Conservation (phyloP, 768 basidiomycete genomes). For the Pulveroboletus frians region DNA sequence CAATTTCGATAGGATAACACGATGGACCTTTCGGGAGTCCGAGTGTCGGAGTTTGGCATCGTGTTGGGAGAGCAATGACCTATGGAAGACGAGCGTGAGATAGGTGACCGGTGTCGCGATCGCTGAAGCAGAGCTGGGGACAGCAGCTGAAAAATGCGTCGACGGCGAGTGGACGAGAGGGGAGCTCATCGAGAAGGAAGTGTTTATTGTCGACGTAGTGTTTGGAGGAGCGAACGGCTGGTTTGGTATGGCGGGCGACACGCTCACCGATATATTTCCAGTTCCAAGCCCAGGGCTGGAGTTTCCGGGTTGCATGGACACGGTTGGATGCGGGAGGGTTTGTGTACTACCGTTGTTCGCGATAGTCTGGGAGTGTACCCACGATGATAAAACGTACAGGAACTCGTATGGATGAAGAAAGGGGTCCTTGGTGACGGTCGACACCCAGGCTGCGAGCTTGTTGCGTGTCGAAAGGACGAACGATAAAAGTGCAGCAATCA, state of each 20-base stretch:
- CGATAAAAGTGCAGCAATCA: constrained; percentile 66
- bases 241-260: constrained; percentile 12
- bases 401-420: constrained; percentile 67
- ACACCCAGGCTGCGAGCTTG: constrained; percentile 52
- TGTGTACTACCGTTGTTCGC: constrained; percentile 14
- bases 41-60: constrained; percentile 30
- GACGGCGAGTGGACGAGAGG: constrained; percentile 1
- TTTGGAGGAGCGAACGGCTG: constrained; percentile 6
- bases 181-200: constrained; percentile 9
- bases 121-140: constrained; percentile 12
- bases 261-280: constrained; percentile 13
- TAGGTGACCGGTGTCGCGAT: constrained; percentile 4
- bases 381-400: constrained; percentile 40
- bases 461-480: constrained; percentile 64
- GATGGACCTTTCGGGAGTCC: constrained; percentile 58
- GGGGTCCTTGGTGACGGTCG: constrained; percentile 65
- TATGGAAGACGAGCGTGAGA: constrained; percentile 25
- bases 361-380: constrained; percentile 18
- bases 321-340: constrained; percentile 30
- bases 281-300: constrained; percentile 10
- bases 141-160: constrained; percentile 6
- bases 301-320: constrained; percentile 15
- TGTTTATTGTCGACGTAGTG: constrained; percentile 1
- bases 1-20: constrained; percentile 55
- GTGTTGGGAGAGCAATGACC: constrained; percentile 23